Base-by-base conservation (phyloP, 2,329 filamentous ascomycete genomes). In the Amauroascus verrucosus region DNA sequence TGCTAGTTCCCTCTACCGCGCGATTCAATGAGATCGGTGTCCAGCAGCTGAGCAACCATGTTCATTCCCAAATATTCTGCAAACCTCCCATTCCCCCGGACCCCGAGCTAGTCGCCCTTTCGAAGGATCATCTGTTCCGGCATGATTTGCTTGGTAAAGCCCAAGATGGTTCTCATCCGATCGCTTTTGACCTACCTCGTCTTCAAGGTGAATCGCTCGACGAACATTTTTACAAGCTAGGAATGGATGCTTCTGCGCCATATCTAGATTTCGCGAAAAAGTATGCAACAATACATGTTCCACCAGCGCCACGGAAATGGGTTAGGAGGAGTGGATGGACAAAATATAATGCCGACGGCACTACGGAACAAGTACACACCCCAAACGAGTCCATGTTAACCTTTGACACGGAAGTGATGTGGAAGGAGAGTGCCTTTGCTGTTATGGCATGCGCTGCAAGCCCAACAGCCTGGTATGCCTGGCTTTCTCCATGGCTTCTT, bases 361-460 rank as follows among this genome's bases (percentile, higher is more conserved):
- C 73, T 11, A 78, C 77, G n/a, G 86, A 93, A 65, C 67, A 76
- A 2, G 81, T 95, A 3, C 82, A 85, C 57, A 81, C 82, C 8
- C 93, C 94, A 0, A 77, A 91, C 56, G 90, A 93, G 65, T 72
- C 79, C 2, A 84, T 91, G 77, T 74, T 97, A 52, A 90, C 86
- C 35, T 98, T 98, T 62, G 93, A 98, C 70, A 95, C 90, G 0
- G 93, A 98, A 70, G 90, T 96, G 45, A 84, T 98, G 84, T 98
- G 85, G 80, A 95, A 94, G 66, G 82, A 93, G 65, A 91, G 84
- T 59, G 84, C 86, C 0, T 98, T 88, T 68, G 89, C 94, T 0
- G 88, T 95, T 54, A 97, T 98, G 88, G 93, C 94, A 20, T 97
- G 91, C 66, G 93, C 94, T 13, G 86, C 84, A 16, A 89, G 89